Base-by-base conservation (phyloP, 1,139 yeast species). In the Kodamaea ohmeri region DNA sequence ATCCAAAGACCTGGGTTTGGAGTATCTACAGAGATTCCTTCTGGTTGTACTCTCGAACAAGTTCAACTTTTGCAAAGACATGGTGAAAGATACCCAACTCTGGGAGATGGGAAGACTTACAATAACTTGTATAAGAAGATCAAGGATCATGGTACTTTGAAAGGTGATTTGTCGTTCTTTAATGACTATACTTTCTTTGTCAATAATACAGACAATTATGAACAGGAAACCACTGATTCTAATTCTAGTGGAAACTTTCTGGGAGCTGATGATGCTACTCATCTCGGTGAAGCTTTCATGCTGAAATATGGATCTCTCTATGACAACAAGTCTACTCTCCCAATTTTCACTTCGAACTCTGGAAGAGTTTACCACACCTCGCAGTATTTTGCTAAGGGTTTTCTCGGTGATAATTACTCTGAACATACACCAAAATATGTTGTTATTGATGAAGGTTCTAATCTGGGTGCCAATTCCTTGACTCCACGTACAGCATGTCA, bases 11-110 rank as follows among this genome's bases (percentile, higher is more conserved):
- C 65, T 8, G 78, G 78, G 0, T 64, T 51, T 44, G 79, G 79
- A 11, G 69, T 74, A 26, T 60, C 65, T 14, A 65, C 73, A 22
- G 67, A 59, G 17, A 48, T 62, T 29, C 88, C 89, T 6, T 63
- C 55, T 2, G 66, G 67, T 33, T 76, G 85, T 52, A 55, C 63
- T 6, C 66, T 82, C 34, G 80, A 79, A 43, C 88, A 80, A 54
- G 86, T 81, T 12, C 80, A 78, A 47, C 58, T 78, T 42, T 60
- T 79, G 36, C 67, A 74, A 42, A 72, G 92, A 52, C 92, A 84
- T 50, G 92, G 90, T 11, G 89, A 82, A 52, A 65, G 92, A 50
- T 83, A 68, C 53, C 88, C 87, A 35, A 51, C 56, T 19, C 40
- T 37, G 19, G 46, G 36, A 7, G 39, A 36, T 12, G 53, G 52